A percentile compares a stretch with the other conserved stretches of the same genome.
These are phyloP conservation scores for Calonectria crousiana DNA, from an alignment of 2,329 filamentous ascomycete species.

Conservation along the genomic window DNA sequence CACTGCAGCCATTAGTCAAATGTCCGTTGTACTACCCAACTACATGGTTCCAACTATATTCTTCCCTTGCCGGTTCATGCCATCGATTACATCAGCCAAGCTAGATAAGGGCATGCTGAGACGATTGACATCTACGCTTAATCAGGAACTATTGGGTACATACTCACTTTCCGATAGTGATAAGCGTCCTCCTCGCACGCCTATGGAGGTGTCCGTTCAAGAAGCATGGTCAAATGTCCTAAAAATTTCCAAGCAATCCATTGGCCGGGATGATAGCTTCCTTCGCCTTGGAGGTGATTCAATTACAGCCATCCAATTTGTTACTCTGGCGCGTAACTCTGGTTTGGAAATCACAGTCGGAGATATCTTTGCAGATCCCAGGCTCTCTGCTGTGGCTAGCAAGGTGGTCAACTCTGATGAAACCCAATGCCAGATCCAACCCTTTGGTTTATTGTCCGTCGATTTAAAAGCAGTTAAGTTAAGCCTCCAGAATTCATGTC, in stretches of 20 bases:
- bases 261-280: neutral
- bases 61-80: neutral
- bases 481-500: neutral
- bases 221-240: constrained; percentile 47
- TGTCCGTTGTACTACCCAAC: neutral
- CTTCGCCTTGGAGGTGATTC: constrained; percentile 19
- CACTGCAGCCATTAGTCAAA: neutral
- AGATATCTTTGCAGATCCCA: constrained; percentile 14
- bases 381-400: neutral
- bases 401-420: neutral
- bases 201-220: constrained; percentile 34
- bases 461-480: neutral
- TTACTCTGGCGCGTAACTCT: neutral
- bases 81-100: neutral
- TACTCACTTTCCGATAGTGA: constrained; percentile 13
- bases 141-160: constrained; percentile 22
- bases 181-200: neutral
- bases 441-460: neutral
- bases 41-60: constrained; percentile 1
- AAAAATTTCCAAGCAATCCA: constrained; percentile 45
- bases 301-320: constrained; percentile 39
- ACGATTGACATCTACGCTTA: constrained; percentile 12
- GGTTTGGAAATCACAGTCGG: constrained; percentile 5
- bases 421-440: neutral
- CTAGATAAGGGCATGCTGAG: neutral